Evolutionary conservation across 2,329 filamentous ascomycete species (phyloP), one percentile per base, ranked within the genome.

Genomic region (Aspergillus sp.): DNA sequence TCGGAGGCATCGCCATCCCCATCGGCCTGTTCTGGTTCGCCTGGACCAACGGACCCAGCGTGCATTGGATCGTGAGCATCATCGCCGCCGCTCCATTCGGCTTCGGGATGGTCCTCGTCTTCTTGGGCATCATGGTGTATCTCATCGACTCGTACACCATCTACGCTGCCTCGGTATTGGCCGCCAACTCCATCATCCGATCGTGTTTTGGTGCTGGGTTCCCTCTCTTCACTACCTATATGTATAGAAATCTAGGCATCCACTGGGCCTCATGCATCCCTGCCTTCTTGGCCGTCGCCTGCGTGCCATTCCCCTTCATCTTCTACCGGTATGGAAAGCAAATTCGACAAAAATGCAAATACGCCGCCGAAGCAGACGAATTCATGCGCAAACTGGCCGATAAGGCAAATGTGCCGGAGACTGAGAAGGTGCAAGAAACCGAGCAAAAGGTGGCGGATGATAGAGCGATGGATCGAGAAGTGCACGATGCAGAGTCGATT

Each of bases 1-100:
- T 61, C 28, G 60, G 56, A 11, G 53, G 48, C 1, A n/a, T 56
- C 33, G 48, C 51, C 3, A 56, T 63, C 10, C 56, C 59, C 1
- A 40, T 58, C 34, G 58, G 58, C 4, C 43, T 64, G 2, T 64
- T 64, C 42, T 62, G 60, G 58, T 64, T 64, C 42, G 58, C 60
- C 6, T 64, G 60, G 60, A 60, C 56, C 6, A 61, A 61, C 45
- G 54, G 51, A 27, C 49, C 54, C n/a, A 49, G 44, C 3, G 51
- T 58, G 39, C 54, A 58, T 45, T 58, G 43, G 13, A 54, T 57
- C 45, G 55, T 39, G 34, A 56, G 52, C 40, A 58, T 58, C 19
- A 48, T 48, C 19, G 55, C 54, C 9, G 52, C 52, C 34, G 55
- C 50, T 5, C 55, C 55, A 6, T 58, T 58, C 37, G 55, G 55